Evolutionary conservation across 257 asterid genomes (phyloP).

Genomic region (Solanum stenotomum): DNA sequence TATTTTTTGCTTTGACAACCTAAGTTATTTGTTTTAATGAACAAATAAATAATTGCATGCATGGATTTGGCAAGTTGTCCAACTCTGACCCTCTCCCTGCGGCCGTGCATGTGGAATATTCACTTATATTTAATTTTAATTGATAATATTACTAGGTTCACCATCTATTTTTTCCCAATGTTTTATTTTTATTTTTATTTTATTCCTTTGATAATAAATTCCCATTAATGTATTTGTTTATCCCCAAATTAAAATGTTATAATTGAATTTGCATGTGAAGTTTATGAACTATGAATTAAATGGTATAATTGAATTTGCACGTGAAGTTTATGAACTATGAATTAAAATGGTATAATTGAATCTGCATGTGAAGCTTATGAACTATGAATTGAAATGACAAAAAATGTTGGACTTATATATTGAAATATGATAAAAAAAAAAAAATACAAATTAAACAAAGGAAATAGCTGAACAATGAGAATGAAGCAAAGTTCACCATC

Average conservation of each 20-base stretch:
- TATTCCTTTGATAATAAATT: not conserved
- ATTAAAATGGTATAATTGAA: not conserved
- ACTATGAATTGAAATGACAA: not conserved
- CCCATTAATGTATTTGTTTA: not conserved
- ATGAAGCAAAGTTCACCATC: no score
- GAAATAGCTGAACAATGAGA: not conserved
- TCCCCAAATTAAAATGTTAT: not conserved
- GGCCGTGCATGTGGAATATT: not conserved
- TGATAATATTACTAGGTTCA: not conserved
- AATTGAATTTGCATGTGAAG: not conserved
- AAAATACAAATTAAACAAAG: not conserved
- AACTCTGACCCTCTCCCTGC: not conserved
- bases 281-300: not conserved
- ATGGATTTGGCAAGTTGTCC: not conserved
- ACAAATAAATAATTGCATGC: not conserved
- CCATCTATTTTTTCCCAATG: not conserved
- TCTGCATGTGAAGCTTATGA: not conserved
- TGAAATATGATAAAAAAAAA: no score
- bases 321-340: not conserved
- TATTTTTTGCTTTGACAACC: not conserved
- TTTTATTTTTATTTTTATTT: not conserved
- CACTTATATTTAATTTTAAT: not conserved
- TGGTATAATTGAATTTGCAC: not conserved
- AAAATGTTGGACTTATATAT: not conserved
- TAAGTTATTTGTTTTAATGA: not conserved